Conservation (phyloP, 306 rosid genomes). For the Pterocarpus santalinus region DNA sequence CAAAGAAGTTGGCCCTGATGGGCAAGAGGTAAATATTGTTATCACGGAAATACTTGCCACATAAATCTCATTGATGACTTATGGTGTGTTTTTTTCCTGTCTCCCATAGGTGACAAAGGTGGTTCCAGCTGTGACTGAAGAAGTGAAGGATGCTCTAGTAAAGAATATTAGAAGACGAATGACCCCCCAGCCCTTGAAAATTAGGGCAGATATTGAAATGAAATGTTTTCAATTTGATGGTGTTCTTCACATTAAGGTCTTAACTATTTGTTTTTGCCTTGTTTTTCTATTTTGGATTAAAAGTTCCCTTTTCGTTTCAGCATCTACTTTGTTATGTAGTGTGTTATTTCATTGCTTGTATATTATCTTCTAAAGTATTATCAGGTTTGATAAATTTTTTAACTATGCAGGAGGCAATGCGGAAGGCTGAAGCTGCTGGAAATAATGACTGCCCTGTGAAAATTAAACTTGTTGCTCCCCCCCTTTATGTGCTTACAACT, state of each 20-base stretch:
- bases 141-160: constrained; percentile 79
- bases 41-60: neutral
- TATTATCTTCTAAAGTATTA: neutral
- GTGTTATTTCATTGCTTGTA: neutral
- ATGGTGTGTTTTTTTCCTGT: neutral
- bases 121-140: constrained; percentile 90
- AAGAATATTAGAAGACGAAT: constrained; percentile 90
- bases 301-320: constrained; percentile 8
- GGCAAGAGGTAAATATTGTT: constrained; percentile 76
- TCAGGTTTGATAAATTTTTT: constrained; percentile 18
- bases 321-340: constrained; percentile 11
- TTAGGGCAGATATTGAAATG: constrained; percentile 96
- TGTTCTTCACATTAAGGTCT: constrained; percentile 93
- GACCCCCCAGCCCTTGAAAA: constrained; percentile 98
- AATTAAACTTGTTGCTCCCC: constrained; percentile 98
- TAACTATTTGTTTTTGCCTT: neutral
- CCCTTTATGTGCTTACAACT: constrained; percentile 94
- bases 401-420: constrained; percentile 86
- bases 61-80: constrained; percentile 24
- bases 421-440: constrained; percentile 95
- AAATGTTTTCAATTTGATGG: constrained; percentile 98
- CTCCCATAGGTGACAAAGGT: constrained; percentile 73
- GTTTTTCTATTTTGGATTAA: constrained; percentile 4
- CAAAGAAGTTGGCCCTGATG: constrained; percentile 89
- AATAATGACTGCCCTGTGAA: constrained; percentile 93